Conservation (phyloP, 2,329 filamentous ascomycete species). For the Fusarium metavorans region DNA sequence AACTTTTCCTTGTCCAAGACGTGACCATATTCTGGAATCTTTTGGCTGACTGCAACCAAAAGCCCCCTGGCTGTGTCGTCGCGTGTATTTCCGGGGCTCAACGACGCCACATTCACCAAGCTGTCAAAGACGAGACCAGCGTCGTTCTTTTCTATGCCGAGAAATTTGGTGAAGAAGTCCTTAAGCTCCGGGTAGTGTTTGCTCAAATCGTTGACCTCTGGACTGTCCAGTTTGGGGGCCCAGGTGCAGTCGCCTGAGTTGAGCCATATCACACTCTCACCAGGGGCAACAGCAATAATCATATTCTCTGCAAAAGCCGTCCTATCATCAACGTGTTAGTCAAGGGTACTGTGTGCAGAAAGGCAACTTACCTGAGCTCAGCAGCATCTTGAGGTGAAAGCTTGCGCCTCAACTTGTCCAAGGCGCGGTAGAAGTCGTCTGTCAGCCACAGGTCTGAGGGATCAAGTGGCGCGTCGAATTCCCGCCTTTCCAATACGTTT, state of each 20-base stretch:
- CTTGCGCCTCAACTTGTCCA: slow-evolving; percentile 34
- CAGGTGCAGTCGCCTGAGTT: slow-evolving; percentile 32
- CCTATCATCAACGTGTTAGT: slow-evolving; percentile 7
- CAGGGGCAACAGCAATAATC: slow-evolving; percentile 29
- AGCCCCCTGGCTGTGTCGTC: slow-evolving; percentile 33
- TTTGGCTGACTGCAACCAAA: slow-evolving; percentile 26
- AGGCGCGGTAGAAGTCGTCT: slow-evolving; percentile 29
- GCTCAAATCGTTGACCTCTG: slow-evolving; percentile 35
- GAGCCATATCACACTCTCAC: slow-evolving; percentile 31
- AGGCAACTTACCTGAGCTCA: slow-evolving; percentile 29
- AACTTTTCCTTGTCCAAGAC: slow-evolving; percentile 35
- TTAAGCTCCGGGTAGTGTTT: slow-evolving; percentile 37
- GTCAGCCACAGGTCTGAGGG: slow-evolving; percentile 35
- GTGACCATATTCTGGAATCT: slow-evolving; percentile 33
- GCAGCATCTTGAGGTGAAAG: slow-evolving; percentile 24
- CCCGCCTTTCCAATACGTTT: slow-evolving; percentile 32
- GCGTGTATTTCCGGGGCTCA: slow-evolving; percentile 26
- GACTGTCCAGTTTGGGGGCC: slow-evolving; percentile 32
- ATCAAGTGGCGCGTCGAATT: slow-evolving; percentile 34
- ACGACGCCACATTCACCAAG: slow-evolving; percentile 25
- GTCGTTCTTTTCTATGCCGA: slow-evolving; percentile 31
- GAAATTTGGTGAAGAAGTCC: slow-evolving; percentile 38
- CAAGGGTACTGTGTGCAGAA: rapidly evolving
- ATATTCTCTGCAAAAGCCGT: slow-evolving; percentile 12
- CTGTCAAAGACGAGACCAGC: slow-evolving; percentile 33